Base-by-base conservation (phyloP, 169 alveolate species). In the Plasmodium ovale region DNA sequence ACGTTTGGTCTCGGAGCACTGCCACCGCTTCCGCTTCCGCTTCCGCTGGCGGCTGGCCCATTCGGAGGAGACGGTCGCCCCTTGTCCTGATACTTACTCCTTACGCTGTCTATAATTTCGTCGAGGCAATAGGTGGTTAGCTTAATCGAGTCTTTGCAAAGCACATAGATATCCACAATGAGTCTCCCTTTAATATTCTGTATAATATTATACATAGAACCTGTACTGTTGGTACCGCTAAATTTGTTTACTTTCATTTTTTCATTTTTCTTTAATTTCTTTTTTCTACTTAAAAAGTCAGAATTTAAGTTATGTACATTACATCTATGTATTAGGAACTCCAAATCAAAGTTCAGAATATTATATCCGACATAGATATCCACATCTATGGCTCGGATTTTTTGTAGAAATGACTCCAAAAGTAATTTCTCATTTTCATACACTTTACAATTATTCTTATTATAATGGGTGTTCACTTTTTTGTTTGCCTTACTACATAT, bases 241-340 rank as follows among this genome's bases (percentile, higher is more conserved):
- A 84, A 84, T 29, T 84, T 84, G 31, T 84, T 84, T 4, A 84
- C 91, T 39, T 84, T 84, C 91, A 84, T 84, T 54, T 53, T 68
- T n/a, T 84, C 91, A 19, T 67, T 67, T 44, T 84, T 84, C 27
- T 49, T 84, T 7, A 84, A 42, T 59, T 84, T 84, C 39, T 84
- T 84, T 39, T 84, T 84, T 49, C 91, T 67, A 29, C 91, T 84
- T 10, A 84, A 33, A 23, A 84, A 51, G 6, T 69, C 84, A 1
- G 67, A 37, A 68, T 84, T 69, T 19, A 84, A 21, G 23, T 84
- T 56, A 67, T 84, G 64, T 0, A 84, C 72, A 44, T 84, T 67
- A 44, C 91, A 84, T 84, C 91, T 33, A 56, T 84, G 91, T 10
- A 84, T 84, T 39, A 84, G 2, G 62, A 84, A 84, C 16, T 84